Evolutionary conservation across 331 rosid species (phyloP).

Genomic region (Cucumis variabilis): DNA sequence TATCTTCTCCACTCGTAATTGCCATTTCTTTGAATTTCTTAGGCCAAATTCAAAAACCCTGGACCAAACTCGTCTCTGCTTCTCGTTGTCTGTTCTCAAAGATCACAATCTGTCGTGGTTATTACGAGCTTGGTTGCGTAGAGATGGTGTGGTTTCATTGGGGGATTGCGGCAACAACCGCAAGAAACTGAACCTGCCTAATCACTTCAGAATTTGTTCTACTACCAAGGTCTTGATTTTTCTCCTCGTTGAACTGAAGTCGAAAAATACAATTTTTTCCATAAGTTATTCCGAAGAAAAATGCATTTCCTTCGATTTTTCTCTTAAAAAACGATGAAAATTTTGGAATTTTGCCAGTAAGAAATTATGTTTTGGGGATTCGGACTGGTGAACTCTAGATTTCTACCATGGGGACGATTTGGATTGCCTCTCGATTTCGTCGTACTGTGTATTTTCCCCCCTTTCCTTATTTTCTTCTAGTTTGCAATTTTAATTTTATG

Average conservation of each 20-base stretch:
- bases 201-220: constrained; percentile 76
- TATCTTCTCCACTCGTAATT: too few species aligned
- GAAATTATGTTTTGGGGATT: background rate
- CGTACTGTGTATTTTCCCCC: background rate
- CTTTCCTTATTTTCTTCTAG: background rate
- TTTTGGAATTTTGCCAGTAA: background rate
- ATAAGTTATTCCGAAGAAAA: background rate
- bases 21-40: too few species aligned
- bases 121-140: background rate
- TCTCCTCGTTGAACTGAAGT: background rate
- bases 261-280: background rate
- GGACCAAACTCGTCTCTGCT: background rate
- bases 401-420: background rate
- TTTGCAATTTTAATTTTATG: constrained; percentile 11
- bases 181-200: constrained; percentile 71
- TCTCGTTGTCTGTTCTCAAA: background rate
- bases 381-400: background rate
- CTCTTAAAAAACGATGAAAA: background rate
- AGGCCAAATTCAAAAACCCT: constrained; percentile 23
- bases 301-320: background rate
- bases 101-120: background rate
- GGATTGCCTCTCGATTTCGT: background rate
- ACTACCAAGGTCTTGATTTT: constrained; percentile 52
- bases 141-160: constrained; percentile 93
- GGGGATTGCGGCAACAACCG: constrained; percentile 87